Evolutionary conservation across 495 filamentous ascomycete species (phyloP), one percentile per base, ranked within the genome.

Genomic region (Hyaloscypha finlandica): DNA sequence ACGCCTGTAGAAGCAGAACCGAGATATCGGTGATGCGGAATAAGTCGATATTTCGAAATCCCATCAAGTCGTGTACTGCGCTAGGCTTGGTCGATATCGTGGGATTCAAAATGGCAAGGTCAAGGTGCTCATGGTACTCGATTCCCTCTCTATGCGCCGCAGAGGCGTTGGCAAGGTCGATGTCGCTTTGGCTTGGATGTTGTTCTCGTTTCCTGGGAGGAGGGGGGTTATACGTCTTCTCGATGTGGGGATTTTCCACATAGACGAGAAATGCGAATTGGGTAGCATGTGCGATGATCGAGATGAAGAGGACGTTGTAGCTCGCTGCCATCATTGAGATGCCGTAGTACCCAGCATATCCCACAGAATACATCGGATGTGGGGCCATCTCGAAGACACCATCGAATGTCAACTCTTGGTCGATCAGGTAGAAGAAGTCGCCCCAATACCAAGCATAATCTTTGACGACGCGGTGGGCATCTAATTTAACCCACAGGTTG

Each of bases 391-490:
- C 95, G 75, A 97, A 99, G 62, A 98, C 94, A 57, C 96, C 96
- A 74, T 99, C 96, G 70, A 99, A 98, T 37, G 95, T 97, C 73
- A 99, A 83, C 75, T 97, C 92, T 75, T 97, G 93, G 76, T 99
- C 96, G 74, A 98, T 92, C 76, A 99, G 88, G 80, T 92, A 99
- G 83, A 99, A 99, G 80, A 98, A 99, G 74, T 99, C 95, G 61
- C 95, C 95, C 95, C 95, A 99, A 79, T 98, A 99, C 95, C 95
- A 99, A 25, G 95, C 95, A 80, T 92, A 99, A 76, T 99, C 96
- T 79, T 98, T 98, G 71, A 99, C 95, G n/a, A 99, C 95, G 61
- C 95, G 82, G 77, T 98, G 95, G 22, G 95, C 95, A 77, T 99
- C 95, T 64, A 99, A 82, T 80, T 99, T 99, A 63, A 99, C 95